Percentiles rank a stretch among this genome's conserved stretches.
Conservation (phyloP, 2,329 filamentous ascomycete species). For the Penicillium vulpinum region DNA sequence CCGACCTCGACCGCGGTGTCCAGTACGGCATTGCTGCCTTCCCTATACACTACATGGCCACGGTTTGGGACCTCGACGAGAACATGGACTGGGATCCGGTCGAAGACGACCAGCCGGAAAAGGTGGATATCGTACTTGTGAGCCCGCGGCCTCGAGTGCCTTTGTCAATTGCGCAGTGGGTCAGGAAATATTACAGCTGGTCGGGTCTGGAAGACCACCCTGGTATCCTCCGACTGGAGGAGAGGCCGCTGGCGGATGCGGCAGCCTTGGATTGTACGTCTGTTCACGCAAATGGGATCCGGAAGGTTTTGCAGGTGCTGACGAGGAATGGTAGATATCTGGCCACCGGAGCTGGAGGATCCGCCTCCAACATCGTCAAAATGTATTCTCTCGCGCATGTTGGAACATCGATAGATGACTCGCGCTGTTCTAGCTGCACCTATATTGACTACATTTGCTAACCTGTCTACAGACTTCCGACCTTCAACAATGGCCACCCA, state of each 20-base stretch:
- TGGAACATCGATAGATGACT: constrained; percentile 2
- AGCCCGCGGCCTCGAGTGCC: constrained; percentile 13
- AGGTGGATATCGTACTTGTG: constrained; percentile 13
- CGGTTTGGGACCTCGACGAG: background rate
- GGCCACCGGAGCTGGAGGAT: constrained; percentile 12
- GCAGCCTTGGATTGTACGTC: constrained; percentile 17
- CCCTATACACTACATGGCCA: constrained; percentile 13
- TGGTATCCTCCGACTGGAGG: constrained; percentile 6
- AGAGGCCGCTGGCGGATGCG: constrained; percentile 10
- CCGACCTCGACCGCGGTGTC: constrained; percentile 15
- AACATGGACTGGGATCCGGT: constrained; percentile 12
- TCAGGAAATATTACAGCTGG: constrained; percentile 5
- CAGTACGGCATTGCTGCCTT: constrained; percentile 17
- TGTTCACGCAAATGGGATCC: background rate
- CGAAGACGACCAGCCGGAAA: constrained; percentile 13
- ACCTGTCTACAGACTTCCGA: too few species aligned
- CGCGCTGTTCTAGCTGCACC: background rate
- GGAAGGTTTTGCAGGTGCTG: constrained; percentile 6
- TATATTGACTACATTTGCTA: background rate
- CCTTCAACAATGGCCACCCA: too few species aligned
- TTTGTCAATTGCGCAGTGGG: constrained; percentile 17
- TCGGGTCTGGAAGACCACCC: background rate
- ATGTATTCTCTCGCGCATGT: constrained; percentile 8
- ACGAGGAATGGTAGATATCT: constrained; percentile 16
- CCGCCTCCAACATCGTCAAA: background rate